Conservation (phyloP, 2,329 filamentous ascomycete species). For the Endoconidiophora polonica region DNA sequence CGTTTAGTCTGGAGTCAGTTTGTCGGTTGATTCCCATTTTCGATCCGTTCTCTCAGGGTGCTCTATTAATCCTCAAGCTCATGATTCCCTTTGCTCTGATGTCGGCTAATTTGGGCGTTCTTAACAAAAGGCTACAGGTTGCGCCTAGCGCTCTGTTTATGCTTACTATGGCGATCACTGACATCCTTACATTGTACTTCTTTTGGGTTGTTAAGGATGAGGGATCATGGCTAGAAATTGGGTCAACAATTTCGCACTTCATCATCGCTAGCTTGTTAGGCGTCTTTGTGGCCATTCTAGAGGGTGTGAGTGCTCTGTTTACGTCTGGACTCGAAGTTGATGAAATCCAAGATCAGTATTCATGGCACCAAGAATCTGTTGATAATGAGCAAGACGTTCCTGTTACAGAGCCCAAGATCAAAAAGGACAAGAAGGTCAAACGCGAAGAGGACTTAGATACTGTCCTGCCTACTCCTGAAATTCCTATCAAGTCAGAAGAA, state of each 20-base stretch:
- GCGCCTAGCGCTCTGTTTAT: conserved; percentile 85
- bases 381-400: background rate
- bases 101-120: conserved; percentile 81
- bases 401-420: background rate
- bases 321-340: conserved; percentile 63
- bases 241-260: conserved; percentile 91
- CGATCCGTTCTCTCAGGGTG: conserved; percentile 80
- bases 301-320: conserved; percentile 70
- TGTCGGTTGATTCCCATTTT: conserved; percentile 78
- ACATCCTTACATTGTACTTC: conserved; percentile 86
- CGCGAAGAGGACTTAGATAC: background rate
- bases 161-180: conserved; percentile 79
- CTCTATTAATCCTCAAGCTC: conserved; percentile 72
- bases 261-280: conserved; percentile 78
- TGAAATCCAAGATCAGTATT: conserved; percentile 1
- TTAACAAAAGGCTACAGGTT: conserved; percentile 71
- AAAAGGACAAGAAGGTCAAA: background rate
- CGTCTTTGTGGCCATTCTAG: conserved; percentile 76
- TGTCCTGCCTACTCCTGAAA: background rate
- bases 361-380: background rate
- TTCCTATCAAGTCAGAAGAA: background rate
- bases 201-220: conserved; percentile 97
- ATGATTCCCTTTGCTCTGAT: conserved; percentile 87
- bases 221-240: conserved; percentile 93
- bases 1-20: conserved; percentile 86